Base-by-base conservation (phyloP, 306 rosid genomes). In the Lotus japonicus region DNA sequence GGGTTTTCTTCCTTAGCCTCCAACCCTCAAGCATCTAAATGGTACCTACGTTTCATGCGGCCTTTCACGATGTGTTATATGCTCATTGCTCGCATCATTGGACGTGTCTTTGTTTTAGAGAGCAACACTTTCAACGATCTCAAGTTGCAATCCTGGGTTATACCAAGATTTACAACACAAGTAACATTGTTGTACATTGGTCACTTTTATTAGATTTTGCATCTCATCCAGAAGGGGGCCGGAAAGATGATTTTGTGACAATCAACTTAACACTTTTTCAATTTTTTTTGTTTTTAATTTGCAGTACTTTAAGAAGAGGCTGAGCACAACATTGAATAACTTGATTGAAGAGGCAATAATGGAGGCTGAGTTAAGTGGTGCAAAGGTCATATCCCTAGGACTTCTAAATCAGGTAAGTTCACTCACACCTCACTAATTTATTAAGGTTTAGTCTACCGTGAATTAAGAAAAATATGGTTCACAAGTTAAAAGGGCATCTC, bases 1-100 rank as follows among this genome's bases (percentile, higher is more conserved):
- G 95, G 87, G 2, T 84, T 84, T 69, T 63, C 90, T 23, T 57
- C 83, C n/a, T 60, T 88, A 17, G 90, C 97, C 15, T 86, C 95
- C 0, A 48, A 6, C 10, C 95, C 90, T 0, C 69, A 78, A 46
- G 43, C 79, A 38, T 73, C 87, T 6, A 66, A 53, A 10, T 84
- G 88, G 90, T 84, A 81, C 66, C 39, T 81, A 0, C 19, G 72
- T 49, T 39, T 86, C 11, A 56, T 88, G 79, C 84, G 90, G 90
- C 97, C 97, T 0, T 45, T 91, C 36, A 91, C 97, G 5, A 51
- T 70, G 12, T 81, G 53, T 56, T 79, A 83, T 16, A 59, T 72
- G 46, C 49, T 85, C 0, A 13, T 80, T 1, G 67, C 81, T 66
- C 68, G 82, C 82, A 67, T 67, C 11, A 75, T 15, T 61, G 86